Percentiles rank a stretch among this genome's conserved stretches.
Evolutionary conservation across 2,329 filamentous ascomycete genomes (phyloP).

Genomic region (Sarocladium strictum): DNA sequence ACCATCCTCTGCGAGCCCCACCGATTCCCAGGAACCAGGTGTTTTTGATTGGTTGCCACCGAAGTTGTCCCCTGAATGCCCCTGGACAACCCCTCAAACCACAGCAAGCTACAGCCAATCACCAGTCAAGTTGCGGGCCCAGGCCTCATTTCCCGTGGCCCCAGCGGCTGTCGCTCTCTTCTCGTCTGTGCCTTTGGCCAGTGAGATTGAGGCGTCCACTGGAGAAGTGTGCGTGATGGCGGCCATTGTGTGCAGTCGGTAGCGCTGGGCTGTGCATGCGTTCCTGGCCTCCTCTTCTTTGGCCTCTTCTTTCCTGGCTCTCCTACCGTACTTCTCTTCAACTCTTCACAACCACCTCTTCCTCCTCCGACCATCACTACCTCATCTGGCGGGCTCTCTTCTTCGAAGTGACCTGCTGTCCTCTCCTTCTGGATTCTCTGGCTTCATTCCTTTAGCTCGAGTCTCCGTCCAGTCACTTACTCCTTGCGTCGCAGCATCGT

Average conservation of each 20-base stretch:
- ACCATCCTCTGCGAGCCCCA: background rate
- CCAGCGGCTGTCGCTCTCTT: conserved; percentile 3
- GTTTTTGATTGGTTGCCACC: background rate
- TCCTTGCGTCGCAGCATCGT: background rate
- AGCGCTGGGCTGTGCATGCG: background rate
- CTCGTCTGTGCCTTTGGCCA: conserved; percentile 2
- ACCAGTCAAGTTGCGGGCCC: background rate
- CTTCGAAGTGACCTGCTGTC: conserved; percentile 13
- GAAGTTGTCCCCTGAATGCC: conserved; percentile 1
- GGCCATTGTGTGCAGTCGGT: background rate
- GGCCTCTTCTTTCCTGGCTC: background rate
- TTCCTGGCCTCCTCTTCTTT: background rate
- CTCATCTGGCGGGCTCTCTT: conserved; percentile 7
- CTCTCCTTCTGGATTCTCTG: conserved; percentile 24
- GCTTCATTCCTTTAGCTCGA: conserved; percentile 38
- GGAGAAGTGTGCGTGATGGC: conserved; percentile 8
- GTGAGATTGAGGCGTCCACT: background rate
- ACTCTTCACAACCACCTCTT: conserved; percentile 4
- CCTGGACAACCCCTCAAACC: conserved; percentile 6
- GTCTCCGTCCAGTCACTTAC: conserved; percentile 28
- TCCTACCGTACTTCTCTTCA: conserved; percentile 5
- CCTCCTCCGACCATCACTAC: background rate
- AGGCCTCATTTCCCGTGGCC: conserved; percentile 6
- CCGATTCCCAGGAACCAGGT: background rate
- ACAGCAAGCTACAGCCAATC: conserved; percentile 3